Percentiles rank a stretch among this genome's conserved stretches.
Evolutionary conservation across 371 early-diverging fungal genomes (phyloP).

Genomic region (Mucor velutinosus): DNA sequence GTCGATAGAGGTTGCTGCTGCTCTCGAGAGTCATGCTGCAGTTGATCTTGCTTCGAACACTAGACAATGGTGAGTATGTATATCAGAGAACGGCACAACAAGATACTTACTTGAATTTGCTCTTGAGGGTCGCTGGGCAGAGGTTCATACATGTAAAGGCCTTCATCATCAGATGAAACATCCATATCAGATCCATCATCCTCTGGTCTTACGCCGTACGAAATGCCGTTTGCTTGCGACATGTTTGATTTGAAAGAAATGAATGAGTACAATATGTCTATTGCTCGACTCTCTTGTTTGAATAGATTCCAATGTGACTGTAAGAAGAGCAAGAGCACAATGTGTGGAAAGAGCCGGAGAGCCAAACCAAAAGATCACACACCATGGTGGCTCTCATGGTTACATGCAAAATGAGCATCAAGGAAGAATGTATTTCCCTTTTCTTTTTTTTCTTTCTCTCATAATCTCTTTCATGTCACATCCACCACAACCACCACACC

Average conservation of each 20-base stretch:
- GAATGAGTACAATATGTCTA: neutral
- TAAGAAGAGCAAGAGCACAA: neutral
- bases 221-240: neutral
- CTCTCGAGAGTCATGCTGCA: neutral
- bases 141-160: neutral
- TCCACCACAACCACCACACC: neutral
- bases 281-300: neutral
- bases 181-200: conserved; percentile 16
- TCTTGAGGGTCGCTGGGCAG: neutral
- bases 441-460: conserved; percentile 4
- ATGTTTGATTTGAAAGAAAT: neutral
- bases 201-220: neutral
- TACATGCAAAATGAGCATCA: neutral
- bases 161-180: conserved; percentile 4
- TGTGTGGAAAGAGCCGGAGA: neutral
- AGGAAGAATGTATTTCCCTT: neutral
- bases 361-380: neutral
- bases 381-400: neutral
- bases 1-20: neutral
- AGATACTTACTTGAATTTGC: neutral
- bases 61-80: neutral
- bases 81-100: neutral
- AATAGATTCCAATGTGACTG: neutral
- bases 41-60: neutral
- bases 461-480: neutral